A percentile compares a stretch with the other conserved stretches of the same genome.
Conservation (phyloP, 2,329 filamentous ascomycete genomes). For the Arthrobotrys conoides region DNA sequence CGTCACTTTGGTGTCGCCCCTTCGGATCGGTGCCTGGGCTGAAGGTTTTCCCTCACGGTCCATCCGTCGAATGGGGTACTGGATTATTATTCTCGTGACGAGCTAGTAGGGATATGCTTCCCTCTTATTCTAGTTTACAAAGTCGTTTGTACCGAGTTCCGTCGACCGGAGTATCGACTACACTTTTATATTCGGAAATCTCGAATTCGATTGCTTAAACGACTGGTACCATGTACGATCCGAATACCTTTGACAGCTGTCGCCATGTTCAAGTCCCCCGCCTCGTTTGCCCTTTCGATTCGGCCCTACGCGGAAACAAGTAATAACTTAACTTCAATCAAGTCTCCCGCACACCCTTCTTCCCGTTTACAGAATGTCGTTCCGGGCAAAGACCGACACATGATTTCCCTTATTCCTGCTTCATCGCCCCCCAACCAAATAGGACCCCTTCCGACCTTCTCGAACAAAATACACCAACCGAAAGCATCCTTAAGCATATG, state of each 20-base stretch:
- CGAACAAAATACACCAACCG: slow-evolving; percentile 52
- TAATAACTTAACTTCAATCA: slow-evolving; percentile 10
- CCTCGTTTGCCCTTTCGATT: slow-evolving; percentile 39
- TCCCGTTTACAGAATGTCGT: slow-evolving; percentile 60
- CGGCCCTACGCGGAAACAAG: slow-evolving; percentile 45
- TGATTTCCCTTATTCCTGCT: slow-evolving; percentile 27
- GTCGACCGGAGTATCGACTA: slow-evolving; percentile 30
- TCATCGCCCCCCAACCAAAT: slow-evolving; percentile 5
- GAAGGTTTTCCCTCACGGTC: slow-evolving; percentile 30
- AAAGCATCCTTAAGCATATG: slow-evolving; percentile 38
- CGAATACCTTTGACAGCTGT: slow-evolving; percentile 44
- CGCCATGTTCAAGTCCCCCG: slow-evolving; percentile 10
- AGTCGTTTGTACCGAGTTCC: slow-evolving; percentile 3
- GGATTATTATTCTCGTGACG: slow-evolving; percentile 43
- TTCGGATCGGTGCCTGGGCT: slow-evolving; percentile 54
- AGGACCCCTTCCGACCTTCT: slow-evolving; percentile 48
- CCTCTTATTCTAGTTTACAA: slow-evolving; percentile 11
- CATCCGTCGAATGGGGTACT: slow-evolving; percentile 31
- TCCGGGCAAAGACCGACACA: slow-evolving; percentile 56
- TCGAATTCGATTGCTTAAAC: slow-evolving; percentile 12
- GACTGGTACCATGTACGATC: slow-evolving; percentile 31
- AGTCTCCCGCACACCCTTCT: slow-evolving; percentile 36
- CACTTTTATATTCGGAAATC: slow-evolving; percentile 12
- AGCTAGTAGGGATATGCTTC: slow-evolving; percentile 12
- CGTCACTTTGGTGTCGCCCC: slow-evolving; percentile 45